Evolutionary conservation across 345 rosid species (phyloP), one percentile per base, ranked within the genome.

Genomic region (Acer negundo): DNA sequence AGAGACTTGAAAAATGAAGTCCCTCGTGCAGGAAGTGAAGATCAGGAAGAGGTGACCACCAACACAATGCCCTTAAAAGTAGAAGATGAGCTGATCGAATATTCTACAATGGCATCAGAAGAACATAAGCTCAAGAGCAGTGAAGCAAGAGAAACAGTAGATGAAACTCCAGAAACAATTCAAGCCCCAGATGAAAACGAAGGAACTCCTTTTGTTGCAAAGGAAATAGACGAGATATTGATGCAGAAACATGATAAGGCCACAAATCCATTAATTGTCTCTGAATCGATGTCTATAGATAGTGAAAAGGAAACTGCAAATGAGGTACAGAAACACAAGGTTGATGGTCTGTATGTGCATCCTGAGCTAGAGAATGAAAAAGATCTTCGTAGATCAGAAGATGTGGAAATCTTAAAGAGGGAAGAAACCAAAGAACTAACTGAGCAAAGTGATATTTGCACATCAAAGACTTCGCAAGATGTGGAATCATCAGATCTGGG

Each of bases 111-210:
- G 17, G 58, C 73, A 79, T 56, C 83, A 40, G 66, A 77, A 63
- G 84, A 75, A 64, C 40, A 51, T 69, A 71, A 75, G 51, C 42
- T 24, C 51, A 19, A 22, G 61, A 69, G 53, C 35, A 58, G 9
- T 19, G 75, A 77, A 79, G 85, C 67, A 58, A 81, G 47, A 12
- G 67, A 77, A 44, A 61, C 46, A 73, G 31, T 10, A 73, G 77
- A 75, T 26, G 69, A 75, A 55, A 42, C 75, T 28, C 55, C 72
- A 58, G 75, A 26, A 62, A 55, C 40, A 35, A 11, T 24, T 23
- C 62, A 74, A 24, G 65, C 17, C 49, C 62, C 75, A 8, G 1
- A 62, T 67, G 83, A 64, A 73, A 44, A 67, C 40, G 49, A 72
- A 61, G 79, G 79, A 76, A 66, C 62, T 73, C 72, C 73, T n/a